Base-by-base conservation (phyloP, 371 early-diverging fungal genomes). In the Rhizopus arrhizus region DNA sequence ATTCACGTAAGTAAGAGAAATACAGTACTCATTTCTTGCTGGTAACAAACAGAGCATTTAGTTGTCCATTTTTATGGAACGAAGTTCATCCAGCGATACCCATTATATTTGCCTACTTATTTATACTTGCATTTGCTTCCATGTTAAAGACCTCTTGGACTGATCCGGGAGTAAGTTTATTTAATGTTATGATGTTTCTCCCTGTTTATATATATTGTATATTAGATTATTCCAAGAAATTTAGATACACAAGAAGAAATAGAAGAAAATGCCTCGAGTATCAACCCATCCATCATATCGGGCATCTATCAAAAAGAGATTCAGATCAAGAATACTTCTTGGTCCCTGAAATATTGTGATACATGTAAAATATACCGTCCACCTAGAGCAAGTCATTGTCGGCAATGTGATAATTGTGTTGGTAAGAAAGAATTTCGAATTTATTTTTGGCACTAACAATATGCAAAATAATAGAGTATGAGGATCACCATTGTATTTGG, bases 401-500 rank as follows among this genome's bases (percentile, higher is more conserved):
- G 83, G 38, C 81, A 83, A 66, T 95, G 97, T 70, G 91, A 96
- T 68, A 91, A 91, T 61, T 97, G 97, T 72, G 93, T 97, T 47
- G 89, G 88, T 84, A 75, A 60, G 72, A 16, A 52, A 10, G 3
- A 15, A 52, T 9, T 12, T 22, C 16, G 11, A 29, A 11, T 33
- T 10, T 54, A 34, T 16, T 47, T 4, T 11, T 34, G 15, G 13
- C 2, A 16, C 15, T 40, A 55, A 52, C 6, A 4, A 40, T 40
- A 3, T 16, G 55, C 13, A 1, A 50, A 28, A 36, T 36, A 36
- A 34, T 59, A 85, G 91, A 89, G 69, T 80, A 84, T 68, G 85
- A 89, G 63, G 95, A 95, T 69, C 95, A 95, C 61, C 96, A 97
- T 70, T 97, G 97, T 65, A 87, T 92, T 13, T 97, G 96, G 96